Evolutionary conservation across 1,284 basidiomycete genomes (phyloP).

Genomic region (Ceratobasidium sp.): DNA sequence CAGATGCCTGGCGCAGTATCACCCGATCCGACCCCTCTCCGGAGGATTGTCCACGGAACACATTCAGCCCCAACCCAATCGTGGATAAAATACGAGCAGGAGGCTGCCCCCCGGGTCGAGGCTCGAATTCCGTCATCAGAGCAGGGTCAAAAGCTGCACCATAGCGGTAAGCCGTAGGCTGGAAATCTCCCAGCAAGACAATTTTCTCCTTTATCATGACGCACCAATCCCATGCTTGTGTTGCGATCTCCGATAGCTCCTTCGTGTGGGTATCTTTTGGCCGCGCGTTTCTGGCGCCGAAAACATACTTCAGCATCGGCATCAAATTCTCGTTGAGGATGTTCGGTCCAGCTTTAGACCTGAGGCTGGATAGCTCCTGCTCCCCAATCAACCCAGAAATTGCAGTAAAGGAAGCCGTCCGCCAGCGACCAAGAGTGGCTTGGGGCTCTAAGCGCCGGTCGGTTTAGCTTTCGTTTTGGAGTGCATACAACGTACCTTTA

Average conservation of each 20-base stretch:
- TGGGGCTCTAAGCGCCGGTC: conserved; percentile 1
- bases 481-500: conserved; percentile 8
- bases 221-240: conserved; percentile 23
- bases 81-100: conserved; percentile 5
- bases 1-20: conserved; percentile 1
- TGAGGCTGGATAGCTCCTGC: neutral
- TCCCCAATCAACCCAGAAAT: neutral
- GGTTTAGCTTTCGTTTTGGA: neutral
- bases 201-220: conserved; percentile 7
- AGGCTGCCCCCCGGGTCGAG: neutral
- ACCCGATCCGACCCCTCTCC: neutral
- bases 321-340: neutral
- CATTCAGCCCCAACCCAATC: conserved; percentile 17
- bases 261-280: neutral
- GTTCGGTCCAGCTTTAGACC: neutral
- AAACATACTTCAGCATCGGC: neutral
- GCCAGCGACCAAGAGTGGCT: conserved; percentile 14
- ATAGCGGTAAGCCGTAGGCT: neutral
- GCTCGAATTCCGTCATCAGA: conserved; percentile 18
- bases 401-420: conserved; percentile 8
- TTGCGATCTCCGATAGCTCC: neutral
- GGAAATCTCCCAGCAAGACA: conserved; percentile 29
- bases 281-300: neutral
- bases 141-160: neutral
- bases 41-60: neutral